phyloP scores from a whole-genome alignment of 768 basidiomycete species.

The Trametes elegans region DNA sequence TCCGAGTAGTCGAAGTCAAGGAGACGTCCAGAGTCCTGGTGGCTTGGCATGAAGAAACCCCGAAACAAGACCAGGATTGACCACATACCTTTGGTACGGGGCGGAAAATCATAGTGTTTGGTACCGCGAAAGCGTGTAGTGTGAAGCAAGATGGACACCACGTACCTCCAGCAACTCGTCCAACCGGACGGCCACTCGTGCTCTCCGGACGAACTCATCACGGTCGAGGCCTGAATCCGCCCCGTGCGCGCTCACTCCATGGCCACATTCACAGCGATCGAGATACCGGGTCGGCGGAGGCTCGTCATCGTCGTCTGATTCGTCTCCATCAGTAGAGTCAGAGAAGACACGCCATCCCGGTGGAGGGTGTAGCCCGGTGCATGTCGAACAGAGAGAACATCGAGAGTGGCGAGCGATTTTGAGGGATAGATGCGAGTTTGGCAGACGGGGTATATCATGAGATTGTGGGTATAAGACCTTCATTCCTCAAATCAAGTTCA shows the following conservation, averaged over 20 bases:
- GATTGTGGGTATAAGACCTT: slow-evolving; percentile 67
- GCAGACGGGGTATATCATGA: slow-evolving; percentile 47
- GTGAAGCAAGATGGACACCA: neutral
- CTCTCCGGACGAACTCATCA: slow-evolving; percentile 73
- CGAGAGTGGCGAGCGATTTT: slow-evolving; percentile 84
- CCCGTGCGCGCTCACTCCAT: slow-evolving; percentile 62
- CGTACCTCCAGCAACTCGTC: slow-evolving; percentile 82
- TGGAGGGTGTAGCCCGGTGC: slow-evolving; percentile 69
- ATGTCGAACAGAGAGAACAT: slow-evolving; percentile 65
- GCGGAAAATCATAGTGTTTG: no score
- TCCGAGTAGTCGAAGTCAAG: slow-evolving; percentile 80
- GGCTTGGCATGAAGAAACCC: neutral
- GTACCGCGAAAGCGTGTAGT: no score
- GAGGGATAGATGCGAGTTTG: slow-evolving; percentile 50
- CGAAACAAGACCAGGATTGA: neutral
- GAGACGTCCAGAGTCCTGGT: slow-evolving; percentile 70
- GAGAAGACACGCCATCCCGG: slow-evolving; percentile 48
- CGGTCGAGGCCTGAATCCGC: slow-evolving; percentile 52
- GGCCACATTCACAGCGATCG: slow-evolving; percentile 66
- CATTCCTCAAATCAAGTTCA: no score
- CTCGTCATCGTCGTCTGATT: slow-evolving; percentile 65
- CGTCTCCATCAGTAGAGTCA: slow-evolving; percentile 59
- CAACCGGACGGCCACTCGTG: slow-evolving; percentile 71
- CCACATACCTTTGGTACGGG: no score
- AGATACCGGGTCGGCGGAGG: slow-evolving; percentile 46